phyloP scores from a whole-genome alignment of 179 eudicot species.

The Monotropa hypopitys region DNA sequence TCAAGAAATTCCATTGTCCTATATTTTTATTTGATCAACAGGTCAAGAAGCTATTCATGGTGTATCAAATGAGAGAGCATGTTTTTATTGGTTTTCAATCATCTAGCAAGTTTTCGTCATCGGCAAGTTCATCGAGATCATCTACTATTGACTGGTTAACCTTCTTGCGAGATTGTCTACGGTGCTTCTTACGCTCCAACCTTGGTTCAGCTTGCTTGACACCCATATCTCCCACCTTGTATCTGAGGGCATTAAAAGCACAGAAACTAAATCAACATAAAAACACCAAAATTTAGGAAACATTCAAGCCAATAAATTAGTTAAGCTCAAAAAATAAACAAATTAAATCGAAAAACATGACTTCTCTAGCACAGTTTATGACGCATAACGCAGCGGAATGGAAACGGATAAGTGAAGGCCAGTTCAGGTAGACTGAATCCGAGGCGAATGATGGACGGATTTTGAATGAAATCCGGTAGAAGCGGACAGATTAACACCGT shows the following conservation, averaged over 20 bases:
- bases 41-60: constrained; percentile 1
- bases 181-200: constrained; percentile 62
- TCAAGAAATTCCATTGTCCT: neutral
- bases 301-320: neutral
- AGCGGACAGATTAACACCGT: too few species aligned
- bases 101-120: constrained; percentile 29
- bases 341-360: neutral
- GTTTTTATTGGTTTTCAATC: constrained; percentile 32
- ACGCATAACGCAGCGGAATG: too few species aligned
- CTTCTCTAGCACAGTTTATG: neutral
- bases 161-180: constrained; percentile 69
- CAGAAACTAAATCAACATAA: neutral
- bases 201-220: constrained; percentile 67
- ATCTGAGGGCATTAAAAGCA: constrained; percentile 22
- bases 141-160: constrained; percentile 54
- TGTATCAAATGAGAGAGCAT: neutral
- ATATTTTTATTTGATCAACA: neutral
- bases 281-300: neutral
- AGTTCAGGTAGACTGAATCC: too few species aligned
- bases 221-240: constrained; percentile 63
- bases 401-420: too few species aligned
- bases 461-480: too few species aligned
- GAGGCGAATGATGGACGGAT: too few species aligned
- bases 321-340: neutral
- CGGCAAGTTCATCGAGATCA: constrained; percentile 50